phyloP scores from a whole-genome alignment of 257 asterid species.

The Voacanga thouarsii region DNA sequence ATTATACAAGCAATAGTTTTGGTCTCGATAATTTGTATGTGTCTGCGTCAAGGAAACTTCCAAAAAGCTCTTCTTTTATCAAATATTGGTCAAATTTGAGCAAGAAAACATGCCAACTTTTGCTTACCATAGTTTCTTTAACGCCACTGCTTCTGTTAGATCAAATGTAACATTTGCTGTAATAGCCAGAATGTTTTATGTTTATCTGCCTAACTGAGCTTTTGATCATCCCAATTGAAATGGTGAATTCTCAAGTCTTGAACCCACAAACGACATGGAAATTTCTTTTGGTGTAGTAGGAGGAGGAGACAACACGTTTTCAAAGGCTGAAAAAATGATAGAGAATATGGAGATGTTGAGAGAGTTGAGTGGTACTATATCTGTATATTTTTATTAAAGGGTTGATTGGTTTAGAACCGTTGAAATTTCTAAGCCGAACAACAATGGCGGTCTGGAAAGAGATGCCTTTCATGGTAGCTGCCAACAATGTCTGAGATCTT shows the following conservation, averaged over 20 bases:
- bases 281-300: neutral
- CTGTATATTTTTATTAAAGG: too few species aligned
- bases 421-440: neutral
- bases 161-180: slow-evolving; percentile 12
- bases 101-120: neutral
- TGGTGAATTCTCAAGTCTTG: neutral
- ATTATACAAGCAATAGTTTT: neutral
- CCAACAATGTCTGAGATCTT: neutral
- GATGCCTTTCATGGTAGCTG: neutral
- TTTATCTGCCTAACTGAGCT: neutral
- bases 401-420: neutral
- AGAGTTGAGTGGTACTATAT: too few species aligned
- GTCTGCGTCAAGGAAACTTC: neutral
- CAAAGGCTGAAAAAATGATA: neutral
- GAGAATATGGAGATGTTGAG: too few species aligned
- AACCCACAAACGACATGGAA: neutral
- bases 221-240: neutral
- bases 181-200: neutral
- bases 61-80: neutral
- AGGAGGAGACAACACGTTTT: slow-evolving; percentile 1
- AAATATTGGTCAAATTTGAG: too few species aligned
- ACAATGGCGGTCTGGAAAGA: neutral
- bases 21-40: neutral
- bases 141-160: neutral
- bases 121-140: neutral